phyloP scores from a whole-genome alignment of 1,139 yeast genomes.

The Lodderomyces margitis region DNA sequence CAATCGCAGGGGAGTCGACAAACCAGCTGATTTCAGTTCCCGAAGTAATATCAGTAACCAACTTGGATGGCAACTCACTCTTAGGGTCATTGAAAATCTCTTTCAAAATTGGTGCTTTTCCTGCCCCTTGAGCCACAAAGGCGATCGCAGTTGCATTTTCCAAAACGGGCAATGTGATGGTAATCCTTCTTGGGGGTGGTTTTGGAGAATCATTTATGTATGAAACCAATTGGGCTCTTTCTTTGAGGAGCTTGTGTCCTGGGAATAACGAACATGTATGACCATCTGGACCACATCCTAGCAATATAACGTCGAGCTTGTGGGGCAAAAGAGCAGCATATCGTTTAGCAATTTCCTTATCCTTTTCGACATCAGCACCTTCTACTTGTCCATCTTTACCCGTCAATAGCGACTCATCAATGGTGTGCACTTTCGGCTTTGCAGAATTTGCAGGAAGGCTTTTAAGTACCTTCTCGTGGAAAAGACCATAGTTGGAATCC shows the following conservation, averaged over 20 bases:
- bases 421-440: constrained; percentile 48
- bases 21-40: constrained; percentile 68
- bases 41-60: constrained; percentile 56
- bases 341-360: constrained; percentile 46
- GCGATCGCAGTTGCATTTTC: constrained; percentile 57
- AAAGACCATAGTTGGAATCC: constrained; percentile 68
- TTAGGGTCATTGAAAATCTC: constrained; percentile 61
- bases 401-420: constrained; percentile 47
- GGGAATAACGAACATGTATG: constrained; percentile 80
- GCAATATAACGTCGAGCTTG: constrained; percentile 54
- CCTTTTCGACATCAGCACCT: constrained; percentile 37
- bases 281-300: constrained; percentile 83
- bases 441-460: constrained; percentile 29
- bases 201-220: constrained; percentile 64
- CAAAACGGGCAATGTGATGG: constrained; percentile 66
- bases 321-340: constrained; percentile 42
- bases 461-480: constrained; percentile 55
- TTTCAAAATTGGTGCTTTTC: constrained; percentile 71
- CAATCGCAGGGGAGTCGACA: constrained; percentile 71
- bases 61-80: constrained; percentile 62
- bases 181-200: constrained; percentile 76
- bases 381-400: constrained; percentile 45
- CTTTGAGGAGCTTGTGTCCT: constrained; percentile 46
- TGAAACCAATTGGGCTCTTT: constrained; percentile 37
- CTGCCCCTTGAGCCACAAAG: constrained; percentile 88